Base-by-base conservation (phyloP, 164 flowering plant genomes). In the Liquidambar formosana region DNA sequence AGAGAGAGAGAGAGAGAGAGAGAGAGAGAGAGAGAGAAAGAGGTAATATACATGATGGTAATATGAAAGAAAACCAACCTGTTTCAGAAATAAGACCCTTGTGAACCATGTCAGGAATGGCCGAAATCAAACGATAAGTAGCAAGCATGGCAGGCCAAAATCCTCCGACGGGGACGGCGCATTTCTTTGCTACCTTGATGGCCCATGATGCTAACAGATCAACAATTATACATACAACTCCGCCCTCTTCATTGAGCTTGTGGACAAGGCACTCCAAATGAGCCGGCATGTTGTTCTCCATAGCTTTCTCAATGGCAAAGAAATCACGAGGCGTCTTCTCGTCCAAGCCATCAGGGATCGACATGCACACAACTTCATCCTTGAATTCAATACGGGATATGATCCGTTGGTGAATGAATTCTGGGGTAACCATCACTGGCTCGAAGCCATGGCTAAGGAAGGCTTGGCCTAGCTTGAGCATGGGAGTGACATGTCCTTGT, bases 101-200 rank as follows among this genome's bases (percentile, higher is more conserved):
- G 8, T 52, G 68, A 59, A 89, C 65, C 83, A 93, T 65, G 22
- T 85, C 70, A 0, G 94, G 98, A 45, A 91, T 91, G 53, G 91
- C 81, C 0, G 71, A 16, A 16, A 89, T 80, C 71, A 93, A 66
- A 0, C 73, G 74, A 67, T 87, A 93, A 10, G 90, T 80, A 41
- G 89, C 89, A 5, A 84, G 65, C 98, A 93, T 93, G 71, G 91
- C 97, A 1, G 97, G 90, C 98, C 96, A 93, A 58, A 91, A 91
- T 16, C 98, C 97, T 0, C 83, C 95, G 4, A 71, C 84, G 0
- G 81, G 77, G 5, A 91, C 71, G 2, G 78, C 78, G 19, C 80
- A 79, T 0, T 72, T 68, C 2, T 62, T 13, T 0, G 82, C 89
- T 1, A 93, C 98, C 10, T 75, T 68, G 0, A 93, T 74, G 3